phyloP scores from a whole-genome alignment of 495 filamentous ascomycete species.

The Neohortaea acidophila region DNA sequence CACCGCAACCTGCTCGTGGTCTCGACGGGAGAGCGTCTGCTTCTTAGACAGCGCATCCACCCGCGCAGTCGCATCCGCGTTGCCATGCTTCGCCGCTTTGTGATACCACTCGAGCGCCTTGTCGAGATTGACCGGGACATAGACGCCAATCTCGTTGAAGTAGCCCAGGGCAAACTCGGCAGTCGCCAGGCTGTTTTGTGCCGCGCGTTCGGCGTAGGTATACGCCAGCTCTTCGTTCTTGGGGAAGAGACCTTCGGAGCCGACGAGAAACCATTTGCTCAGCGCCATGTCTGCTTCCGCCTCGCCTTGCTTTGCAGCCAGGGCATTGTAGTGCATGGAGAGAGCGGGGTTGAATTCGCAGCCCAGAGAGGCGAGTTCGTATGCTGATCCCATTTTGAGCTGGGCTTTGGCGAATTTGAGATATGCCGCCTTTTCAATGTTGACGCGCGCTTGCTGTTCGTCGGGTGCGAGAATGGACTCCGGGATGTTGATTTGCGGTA shows the following conservation, averaged over 20 bases:
- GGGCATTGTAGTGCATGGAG: slow-evolving; percentile 87
- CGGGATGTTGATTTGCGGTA: slow-evolving; percentile 75
- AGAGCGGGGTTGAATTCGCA: slow-evolving; percentile 90
- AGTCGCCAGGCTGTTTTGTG: slow-evolving; percentile 62
- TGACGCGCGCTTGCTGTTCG: slow-evolving; percentile 56
- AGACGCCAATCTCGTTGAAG: slow-evolving; percentile 92
- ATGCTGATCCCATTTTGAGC: slow-evolving; percentile 91
- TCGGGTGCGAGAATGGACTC: slow-evolving; percentile 59
- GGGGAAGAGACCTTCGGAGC: slow-evolving; percentile 74
- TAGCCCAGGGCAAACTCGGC: slow-evolving; percentile 96
- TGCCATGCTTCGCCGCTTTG: slow-evolving; percentile 77
- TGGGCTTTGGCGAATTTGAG: slow-evolving; percentile 95
- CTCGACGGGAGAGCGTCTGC: slow-evolving; percentile 71
- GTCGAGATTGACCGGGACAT: slow-evolving; percentile 61
- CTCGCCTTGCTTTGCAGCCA: slow-evolving; percentile 79
- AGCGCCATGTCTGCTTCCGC: slow-evolving; percentile 90
- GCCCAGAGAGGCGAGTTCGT: slow-evolving; percentile 81
- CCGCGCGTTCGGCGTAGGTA: slow-evolving; percentile 76
- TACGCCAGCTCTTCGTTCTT: slow-evolving; percentile 94
- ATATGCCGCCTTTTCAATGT: slow-evolving; percentile 94
- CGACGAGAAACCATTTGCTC: slow-evolving; percentile 97
- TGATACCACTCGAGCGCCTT: slow-evolving; percentile 85
- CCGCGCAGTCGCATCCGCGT: slow-evolving; percentile 69
- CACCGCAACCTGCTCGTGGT: slow-evolving; percentile 85
- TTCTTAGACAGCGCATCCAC: slow-evolving; percentile 76